Base-by-base conservation (phyloP, 2,329 filamentous ascomycete genomes). In the Trichoderma citrinoviride region DNA sequence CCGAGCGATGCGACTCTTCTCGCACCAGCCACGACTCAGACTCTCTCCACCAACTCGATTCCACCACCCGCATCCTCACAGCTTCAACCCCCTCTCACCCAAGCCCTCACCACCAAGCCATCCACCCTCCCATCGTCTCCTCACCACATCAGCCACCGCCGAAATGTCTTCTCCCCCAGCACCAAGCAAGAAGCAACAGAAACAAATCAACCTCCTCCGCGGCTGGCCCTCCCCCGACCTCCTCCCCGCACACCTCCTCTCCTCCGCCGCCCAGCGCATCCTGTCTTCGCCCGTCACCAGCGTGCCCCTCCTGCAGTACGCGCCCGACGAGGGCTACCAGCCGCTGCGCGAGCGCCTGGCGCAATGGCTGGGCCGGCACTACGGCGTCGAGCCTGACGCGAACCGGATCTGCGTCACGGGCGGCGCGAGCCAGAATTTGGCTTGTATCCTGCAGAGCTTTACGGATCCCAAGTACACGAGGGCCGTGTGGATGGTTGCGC, bases 341-440 rank as follows among this genome's bases (percentile, higher is more conserved):
- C 87, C 87, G n/a, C 80, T 95, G 43, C 84, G 92, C 15, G 80
- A 85, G 67, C 83, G 85, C 46, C 77, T 97, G 40, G 88, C 91
- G 3, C 73, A 77, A 44, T 97, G 91, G 90, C 80, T 97, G 46
- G 83, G 81, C 1, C 70, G 73, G 0, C 89, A 88, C 71, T 94
- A 92, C 73, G 68, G 74, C 56, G 71, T 76, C 10, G 63, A 69
- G 65, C 69, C 75, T 6, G 80, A 82, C 15, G 72, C 82, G 4
- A 81, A 86, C 3, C 83, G 91, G 37, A 89, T 97, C 61, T 90
- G 88, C 73, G 89, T 97, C 73, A 91, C 91, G 0, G 92, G 93
- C 50, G 93, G 93, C 17, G 93, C 93, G 3, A 91, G 87, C 69
- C 93, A 96, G 80, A 93, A 89, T 73, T 76, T 96, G 2, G 92